A percentile compares a stretch with the other conserved stretches of the same genome.
Evolutionary conservation across 495 filamentous ascomycete species (phyloP).

Genomic region (Lentithecium fluviatile): DNA sequence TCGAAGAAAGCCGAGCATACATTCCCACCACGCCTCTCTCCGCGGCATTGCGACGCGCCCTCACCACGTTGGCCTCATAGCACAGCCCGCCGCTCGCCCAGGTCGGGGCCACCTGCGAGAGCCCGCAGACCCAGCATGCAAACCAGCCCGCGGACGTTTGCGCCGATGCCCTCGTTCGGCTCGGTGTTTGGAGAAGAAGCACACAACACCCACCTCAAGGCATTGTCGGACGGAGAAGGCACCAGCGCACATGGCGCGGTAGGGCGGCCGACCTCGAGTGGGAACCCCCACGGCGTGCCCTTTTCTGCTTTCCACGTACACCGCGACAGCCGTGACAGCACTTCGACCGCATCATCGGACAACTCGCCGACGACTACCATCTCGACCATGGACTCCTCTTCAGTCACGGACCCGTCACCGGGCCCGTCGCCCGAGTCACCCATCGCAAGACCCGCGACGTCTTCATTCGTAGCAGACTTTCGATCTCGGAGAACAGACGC

Average conservation of each 20-base stretch:
- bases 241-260: constrained; percentile 27
- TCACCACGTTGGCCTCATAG: constrained; percentile 1
- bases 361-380: constrained; percentile 94
- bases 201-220: constrained; percentile 17
- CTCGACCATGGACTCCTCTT: constrained; percentile 87
- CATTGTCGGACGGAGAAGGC: constrained; percentile 22
- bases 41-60: background rate
- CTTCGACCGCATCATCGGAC: constrained; percentile 86
- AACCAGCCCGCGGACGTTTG: constrained; percentile 29
- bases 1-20: constrained; percentile 33
- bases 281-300: constrained; percentile 22
- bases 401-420: constrained; percentile 84
- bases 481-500: constrained; percentile 28
- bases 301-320: constrained; percentile 49
- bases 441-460: constrained; percentile 59
- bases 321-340: constrained; percentile 63
- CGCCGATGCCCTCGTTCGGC: constrained; percentile 40
- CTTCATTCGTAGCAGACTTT: constrained; percentile 34
- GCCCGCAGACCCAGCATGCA: constrained; percentile 35
- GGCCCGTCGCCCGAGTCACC: constrained; percentile 89
- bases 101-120: constrained; percentile 10
- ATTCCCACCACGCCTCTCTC: constrained; percentile 5
- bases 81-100: constrained; percentile 21
- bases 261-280: constrained; percentile 32
- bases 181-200: constrained; percentile 40